Evolutionary conservation across 2,329 filamentous ascomycete genomes (phyloP), one percentile per base, ranked within the genome.

Genomic region (Diaporthe batatas): DNA sequence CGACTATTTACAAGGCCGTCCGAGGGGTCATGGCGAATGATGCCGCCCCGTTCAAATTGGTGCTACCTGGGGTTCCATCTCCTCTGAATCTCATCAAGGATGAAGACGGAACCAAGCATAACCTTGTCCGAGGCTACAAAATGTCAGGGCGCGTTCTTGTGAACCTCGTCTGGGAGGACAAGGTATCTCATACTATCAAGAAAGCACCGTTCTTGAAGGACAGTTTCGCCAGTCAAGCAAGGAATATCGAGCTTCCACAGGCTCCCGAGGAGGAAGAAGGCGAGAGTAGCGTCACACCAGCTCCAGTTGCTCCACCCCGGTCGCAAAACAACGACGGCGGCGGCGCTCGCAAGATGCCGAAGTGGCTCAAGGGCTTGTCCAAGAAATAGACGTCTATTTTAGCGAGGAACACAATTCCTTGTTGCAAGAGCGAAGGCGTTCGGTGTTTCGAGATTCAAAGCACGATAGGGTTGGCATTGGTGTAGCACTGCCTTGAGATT

Each of bases 1-100:
- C 88, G 3, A 88, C 89, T 67, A 85, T 99, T 1, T 94, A 98
- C 82, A 84, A 86, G 18, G 94, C 93, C 75, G 93, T 98, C 23
- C 87, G 91, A 68, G 86, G 86, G 55, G 90, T 96, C 74, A 91
- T 99, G 81, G 88, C 90, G 1, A 67, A 74, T 32, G 82, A 90
- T 71, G 85, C 87, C 8, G 82, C 86, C 2, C 87, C 89, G 0
- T 98, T 98, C 81, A 89, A 89, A 72, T 87, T 99, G 36, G 89
- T 91, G 39, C 88, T 92, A 62, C 87, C 91, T 0, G 89, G 89
- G 18, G 57, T 68, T 6, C 59, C 59, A 34, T 39, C 71, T 21
- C 71, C 68, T 29, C 18, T 49, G 49, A 74, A 84, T 7, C 78
- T 83, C 29, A 85, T 89, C 75, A 81, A 81, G 36, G 86, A 90